These are phyloP conservation scores for Diaporthe longicolla DNA, from an alignment of 2,329 filamentous ascomycete genomes.

Conservation along the genomic window DNA sequence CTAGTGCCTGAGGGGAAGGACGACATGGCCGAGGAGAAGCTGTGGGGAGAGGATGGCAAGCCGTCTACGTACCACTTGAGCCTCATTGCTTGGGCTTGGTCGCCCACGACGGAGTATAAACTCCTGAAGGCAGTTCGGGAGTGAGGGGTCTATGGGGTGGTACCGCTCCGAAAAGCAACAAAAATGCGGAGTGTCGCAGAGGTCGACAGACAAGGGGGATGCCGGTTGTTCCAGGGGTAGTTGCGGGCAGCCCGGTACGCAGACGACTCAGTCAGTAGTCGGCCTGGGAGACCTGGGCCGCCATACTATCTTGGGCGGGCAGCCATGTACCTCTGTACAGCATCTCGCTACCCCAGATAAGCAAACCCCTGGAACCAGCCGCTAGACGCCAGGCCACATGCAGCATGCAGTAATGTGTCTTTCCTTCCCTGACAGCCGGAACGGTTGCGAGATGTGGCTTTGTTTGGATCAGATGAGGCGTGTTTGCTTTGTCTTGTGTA, in stretches of 20 bases:
- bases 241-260: not conserved
- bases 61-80: constrained; percentile 37
- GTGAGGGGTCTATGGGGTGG: constrained; percentile 1
- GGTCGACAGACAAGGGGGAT: not conserved
- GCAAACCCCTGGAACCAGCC: not conserved
- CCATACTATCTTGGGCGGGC: not conserved
- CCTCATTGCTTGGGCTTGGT: constrained; percentile 42
- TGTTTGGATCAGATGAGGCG: constrained; percentile 3
- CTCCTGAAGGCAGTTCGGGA: constrained; percentile 36
- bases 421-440: constrained; percentile 23
- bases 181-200: not conserved
- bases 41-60: constrained; percentile 38
- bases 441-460: constrained; percentile 30
- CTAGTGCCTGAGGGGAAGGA: constrained; percentile 32
- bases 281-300: not conserved
- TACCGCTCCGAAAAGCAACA: constrained; percentile 15
- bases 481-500: not conserved
- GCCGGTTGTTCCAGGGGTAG: not conserved
- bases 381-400: constrained; percentile 10
- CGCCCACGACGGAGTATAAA: constrained; percentile 41
- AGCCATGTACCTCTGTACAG: constrained; percentile 11
- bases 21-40: constrained; percentile 19
- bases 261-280: not conserved
- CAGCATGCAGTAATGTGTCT: not conserved
- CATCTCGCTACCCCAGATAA: not conserved